A percentile compares a stretch with the other conserved stretches of the same genome.
phyloP scores from a whole-genome alignment of 306 rosid species.

The Prunus mira region DNA sequence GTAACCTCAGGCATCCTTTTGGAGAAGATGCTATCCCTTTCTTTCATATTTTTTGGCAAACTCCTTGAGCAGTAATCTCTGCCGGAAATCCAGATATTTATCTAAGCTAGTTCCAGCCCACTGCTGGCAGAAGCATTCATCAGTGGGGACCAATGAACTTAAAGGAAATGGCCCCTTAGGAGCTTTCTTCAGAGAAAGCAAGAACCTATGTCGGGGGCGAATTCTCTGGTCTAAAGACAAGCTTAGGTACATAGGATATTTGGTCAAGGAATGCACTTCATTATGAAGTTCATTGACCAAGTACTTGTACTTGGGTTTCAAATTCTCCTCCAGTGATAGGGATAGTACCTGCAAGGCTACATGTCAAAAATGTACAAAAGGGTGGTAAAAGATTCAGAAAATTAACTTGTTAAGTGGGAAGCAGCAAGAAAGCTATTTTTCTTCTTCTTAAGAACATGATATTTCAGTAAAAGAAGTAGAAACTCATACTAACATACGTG shows the following conservation, averaged over 20 bases:
- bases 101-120: constrained; percentile 97
- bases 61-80: constrained; percentile 64
- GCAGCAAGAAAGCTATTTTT: background rate
- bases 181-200: constrained; percentile 89
- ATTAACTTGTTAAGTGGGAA: background rate
- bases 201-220: constrained; percentile 94
- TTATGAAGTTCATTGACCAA: constrained; percentile 85
- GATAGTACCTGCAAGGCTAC: constrained; percentile 72
- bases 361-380: constrained; percentile 3
- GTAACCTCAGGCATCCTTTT: constrained; percentile 20
- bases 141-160: constrained; percentile 84
- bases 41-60: constrained; percentile 76
- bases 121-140: constrained; percentile 81
- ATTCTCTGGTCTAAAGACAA: constrained; percentile 95
- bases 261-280: constrained; percentile 87
- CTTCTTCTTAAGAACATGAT: background rate
- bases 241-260: constrained; percentile 93
- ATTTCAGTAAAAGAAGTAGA: background rate
- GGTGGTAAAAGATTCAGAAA: background rate
- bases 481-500: background rate
- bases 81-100: constrained; percentile 76
- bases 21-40: constrained; percentile 35
- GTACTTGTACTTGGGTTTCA: constrained; percentile 92
- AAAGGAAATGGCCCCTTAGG: constrained; percentile 98
- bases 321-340: constrained; percentile 83